These are phyloP conservation scores for Penicillium sp. DNA, from an alignment of 2,329 filamentous ascomycete species.

Conservation along the genomic window DNA sequence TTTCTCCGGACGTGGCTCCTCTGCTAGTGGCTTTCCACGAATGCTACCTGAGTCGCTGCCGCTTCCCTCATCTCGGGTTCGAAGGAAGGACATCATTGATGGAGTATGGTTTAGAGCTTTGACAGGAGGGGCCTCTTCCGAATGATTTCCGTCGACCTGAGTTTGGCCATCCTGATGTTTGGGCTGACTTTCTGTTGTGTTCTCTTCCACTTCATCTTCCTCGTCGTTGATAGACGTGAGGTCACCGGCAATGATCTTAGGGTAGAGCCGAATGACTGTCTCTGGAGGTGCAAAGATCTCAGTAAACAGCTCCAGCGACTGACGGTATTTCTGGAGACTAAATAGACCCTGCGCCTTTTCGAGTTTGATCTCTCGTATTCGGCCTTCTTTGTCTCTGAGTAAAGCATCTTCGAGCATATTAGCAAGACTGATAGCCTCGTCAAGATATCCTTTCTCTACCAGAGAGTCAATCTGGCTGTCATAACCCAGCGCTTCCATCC, in stretches of 20 bases:
- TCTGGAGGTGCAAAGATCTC: slow-evolving; percentile 89
- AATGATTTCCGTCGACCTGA: slow-evolving; percentile 30
- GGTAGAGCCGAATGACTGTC: slow-evolving; percentile 83
- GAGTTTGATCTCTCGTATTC: slow-evolving; percentile 85
- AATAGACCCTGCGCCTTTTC: slow-evolving; percentile 88
- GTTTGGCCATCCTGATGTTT: slow-evolving; percentile 36
- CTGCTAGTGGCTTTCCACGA: slow-evolving; percentile 35
- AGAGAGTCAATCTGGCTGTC: slow-evolving; percentile 86
- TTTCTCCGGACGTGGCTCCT: slow-evolving; percentile 35
- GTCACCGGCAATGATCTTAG: slow-evolving; percentile 80
- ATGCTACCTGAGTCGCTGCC: slow-evolving; percentile 46
- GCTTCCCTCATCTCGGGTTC: slow-evolving; percentile 43
- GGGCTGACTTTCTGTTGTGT: slow-evolving; percentile 27
- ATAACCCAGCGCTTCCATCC: slow-evolving; percentile 92
- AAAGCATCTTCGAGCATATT: slow-evolving; percentile 91
- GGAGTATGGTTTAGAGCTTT: slow-evolving; percentile 39
- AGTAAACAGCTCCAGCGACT: slow-evolving; percentile 88
- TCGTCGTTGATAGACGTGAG: slow-evolving; percentile 67
- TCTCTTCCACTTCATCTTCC: slow-evolving; percentile 41
- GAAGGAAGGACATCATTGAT: slow-evolving; percentile 45
- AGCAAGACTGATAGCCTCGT: slow-evolving; percentile 90
- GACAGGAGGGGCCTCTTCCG: slow-evolving; percentile 31
- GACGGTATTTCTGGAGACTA: slow-evolving; percentile 77
- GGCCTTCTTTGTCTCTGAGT: slow-evolving; percentile 78
- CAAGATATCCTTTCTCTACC: slow-evolving; percentile 73